These are phyloP conservation scores for Harrya chromipes DNA, from an alignment of 768 basidiomycete genomes.

Conservation along the genomic window DNA sequence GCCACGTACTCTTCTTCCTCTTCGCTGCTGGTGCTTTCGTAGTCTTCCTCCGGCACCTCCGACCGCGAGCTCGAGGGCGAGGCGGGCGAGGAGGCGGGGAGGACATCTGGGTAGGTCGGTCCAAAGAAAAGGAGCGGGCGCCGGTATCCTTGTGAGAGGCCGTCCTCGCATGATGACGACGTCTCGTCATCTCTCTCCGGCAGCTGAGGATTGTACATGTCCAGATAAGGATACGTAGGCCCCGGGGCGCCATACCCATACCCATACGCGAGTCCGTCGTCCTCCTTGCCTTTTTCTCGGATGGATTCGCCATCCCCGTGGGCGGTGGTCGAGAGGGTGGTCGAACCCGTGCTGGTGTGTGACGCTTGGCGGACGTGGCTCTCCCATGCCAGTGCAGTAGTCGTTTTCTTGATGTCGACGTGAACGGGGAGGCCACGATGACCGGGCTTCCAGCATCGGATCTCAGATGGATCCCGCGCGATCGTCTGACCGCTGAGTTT, in stretches of 20 bases:
- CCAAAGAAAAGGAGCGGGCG: neutral
- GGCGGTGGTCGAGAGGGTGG: neutral
- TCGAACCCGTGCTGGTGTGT: slow-evolving; percentile 2
- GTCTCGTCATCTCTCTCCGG: neutral
- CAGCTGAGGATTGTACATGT: slow-evolving; percentile 26
- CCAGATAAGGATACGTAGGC: slow-evolving; percentile 31
- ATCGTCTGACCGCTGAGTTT: neutral
- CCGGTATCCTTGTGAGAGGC: neutral
- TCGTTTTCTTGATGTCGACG: slow-evolving; percentile 6
- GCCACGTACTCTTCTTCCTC: slow-evolving; percentile 42
- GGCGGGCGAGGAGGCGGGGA: slow-evolving; percentile 10
- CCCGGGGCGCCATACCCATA: slow-evolving; percentile 29
- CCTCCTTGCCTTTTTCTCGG: slow-evolving; percentile 2
- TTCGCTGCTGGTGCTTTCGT: slow-evolving; percentile 8
- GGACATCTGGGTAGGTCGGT: slow-evolving; percentile 5
- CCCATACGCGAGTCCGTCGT: slow-evolving; percentile 12
- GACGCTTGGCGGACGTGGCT: slow-evolving; percentile 2
- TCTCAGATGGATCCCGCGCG: slow-evolving; percentile 18
- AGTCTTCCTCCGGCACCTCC: neutral
- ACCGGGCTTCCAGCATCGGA: slow-evolving; percentile 13
- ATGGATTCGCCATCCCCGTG: slow-evolving; percentile 15
- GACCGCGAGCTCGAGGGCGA: slow-evolving; percentile 4
- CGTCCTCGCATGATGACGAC: slow-evolving; percentile 5
- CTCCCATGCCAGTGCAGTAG: slow-evolving; percentile 8
- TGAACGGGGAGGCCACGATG: slow-evolving; percentile 18